Conservation (phyloP, 352 stramenopile species). For the Pythium rhizo-oryzae region DNA sequence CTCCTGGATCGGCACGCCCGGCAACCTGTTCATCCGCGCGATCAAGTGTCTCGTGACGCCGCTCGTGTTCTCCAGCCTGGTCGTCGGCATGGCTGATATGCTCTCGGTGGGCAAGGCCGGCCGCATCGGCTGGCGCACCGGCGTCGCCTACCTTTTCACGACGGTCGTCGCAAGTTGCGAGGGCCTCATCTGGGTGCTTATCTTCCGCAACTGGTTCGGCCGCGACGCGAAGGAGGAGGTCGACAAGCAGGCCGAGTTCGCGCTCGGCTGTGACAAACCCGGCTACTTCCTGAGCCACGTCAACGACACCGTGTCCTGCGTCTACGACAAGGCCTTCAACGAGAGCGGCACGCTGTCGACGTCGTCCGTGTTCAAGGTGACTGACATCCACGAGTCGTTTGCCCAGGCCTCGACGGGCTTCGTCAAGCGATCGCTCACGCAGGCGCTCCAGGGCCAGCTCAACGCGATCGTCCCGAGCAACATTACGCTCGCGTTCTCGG, state of each 20-base stretch:
- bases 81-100: conserved; percentile 47
- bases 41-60: conserved; percentile 53
- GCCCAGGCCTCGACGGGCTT: conserved; percentile 9
- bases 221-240: conserved; percentile 5
- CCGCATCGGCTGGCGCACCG: conserved; percentile 38
- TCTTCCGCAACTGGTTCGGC: conserved; percentile 22
- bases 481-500: conserved; percentile 19
- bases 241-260: conserved; percentile 15
- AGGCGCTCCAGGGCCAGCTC: conserved; percentile 19
- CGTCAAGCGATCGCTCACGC: conserved; percentile 22
- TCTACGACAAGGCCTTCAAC: conserved; percentile 28
- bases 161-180: conserved; percentile 22
- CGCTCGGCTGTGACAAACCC: conserved; percentile 25
- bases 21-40: conserved; percentile 45
- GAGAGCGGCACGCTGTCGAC: conserved; percentile 12
- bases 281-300: conserved; percentile 30
- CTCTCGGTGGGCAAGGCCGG: conserved; percentile 39
- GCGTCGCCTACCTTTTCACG: conserved; percentile 30
- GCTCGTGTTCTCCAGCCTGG: conserved; percentile 44
- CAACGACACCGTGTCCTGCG: conserved; percentile 26
- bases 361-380: conserved; percentile 28
- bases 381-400: conserved; percentile 30
- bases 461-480: conserved; percentile 19
- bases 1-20: conserved; percentile 36
- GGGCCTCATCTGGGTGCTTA: conserved; percentile 22